Conservation (phyloP, 1,139 yeast genomes). For the Nakaseomyces kungkrabaensis region DNA sequence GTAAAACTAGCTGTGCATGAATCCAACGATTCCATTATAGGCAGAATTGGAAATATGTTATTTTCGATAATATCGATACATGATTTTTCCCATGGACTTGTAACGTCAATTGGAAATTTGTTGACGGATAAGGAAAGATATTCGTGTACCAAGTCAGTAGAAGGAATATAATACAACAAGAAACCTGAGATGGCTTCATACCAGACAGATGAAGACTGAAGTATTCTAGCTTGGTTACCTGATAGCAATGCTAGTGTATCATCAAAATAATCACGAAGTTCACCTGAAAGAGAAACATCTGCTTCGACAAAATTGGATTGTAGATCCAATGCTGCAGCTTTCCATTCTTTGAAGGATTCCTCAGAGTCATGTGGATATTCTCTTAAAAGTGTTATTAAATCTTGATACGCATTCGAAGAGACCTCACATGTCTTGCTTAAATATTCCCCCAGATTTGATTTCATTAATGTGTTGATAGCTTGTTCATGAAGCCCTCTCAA, state of each 20-base stretch:
- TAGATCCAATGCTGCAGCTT: conserved; percentile 23
- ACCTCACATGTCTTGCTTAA: conserved; percentile 16
- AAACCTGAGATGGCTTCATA: conserved; percentile 60
- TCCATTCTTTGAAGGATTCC: conserved; percentile 32
- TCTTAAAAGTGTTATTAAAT: conserved; percentile 33
- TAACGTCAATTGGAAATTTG: conserved; percentile 32
- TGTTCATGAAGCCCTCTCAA: conserved; percentile 55
- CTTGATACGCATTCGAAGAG: conserved; percentile 36
- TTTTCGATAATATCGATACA: conserved; percentile 53
- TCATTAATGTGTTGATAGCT: conserved; percentile 40
- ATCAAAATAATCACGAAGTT: conserved; percentile 20
- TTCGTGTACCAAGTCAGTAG: conserved; percentile 35
- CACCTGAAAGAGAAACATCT: conserved; percentile 18
- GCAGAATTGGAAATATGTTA: conserved; percentile 49
- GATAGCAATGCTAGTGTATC: conserved; percentile 22
- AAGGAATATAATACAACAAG: conserved; percentile 53
- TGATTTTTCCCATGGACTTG: conserved; percentile 48
- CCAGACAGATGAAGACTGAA: conserved; percentile 41
- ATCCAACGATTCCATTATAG: conserved; percentile 53
- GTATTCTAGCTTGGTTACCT: conserved; percentile 23
- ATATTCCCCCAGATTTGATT: conserved; percentile 26
- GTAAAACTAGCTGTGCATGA: conserved; percentile 59
- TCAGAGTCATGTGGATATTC: conserved; percentile 30
- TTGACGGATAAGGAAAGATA: conserved; percentile 32
- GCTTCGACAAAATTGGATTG: conserved; percentile 20